A percentile compares a stretch with the other conserved stretches of the same genome.
Conservation (phyloP, 345 rosid genomes). For the Citrus cavaleriei region DNA sequence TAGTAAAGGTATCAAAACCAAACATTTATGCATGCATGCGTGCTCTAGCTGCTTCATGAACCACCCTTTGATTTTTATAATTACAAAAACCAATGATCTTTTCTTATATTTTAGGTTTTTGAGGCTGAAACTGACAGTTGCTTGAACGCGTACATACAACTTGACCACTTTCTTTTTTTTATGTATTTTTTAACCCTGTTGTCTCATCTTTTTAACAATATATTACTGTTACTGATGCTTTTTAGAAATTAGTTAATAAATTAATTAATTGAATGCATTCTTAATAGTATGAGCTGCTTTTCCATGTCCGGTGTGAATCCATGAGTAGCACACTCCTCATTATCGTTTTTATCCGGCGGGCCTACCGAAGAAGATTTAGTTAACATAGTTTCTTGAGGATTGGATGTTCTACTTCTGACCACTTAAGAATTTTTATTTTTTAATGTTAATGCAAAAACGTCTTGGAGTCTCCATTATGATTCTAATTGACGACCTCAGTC, state of each 20-base stretch:
- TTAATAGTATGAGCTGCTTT: neutral
- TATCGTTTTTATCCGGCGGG: neutral
- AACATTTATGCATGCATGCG: neutral
- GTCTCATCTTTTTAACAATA: neutral
- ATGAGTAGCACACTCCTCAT: neutral
- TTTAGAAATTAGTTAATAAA: neutral
- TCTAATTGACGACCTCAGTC: neutral
- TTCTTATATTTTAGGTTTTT: neutral
- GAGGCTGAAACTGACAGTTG: neutral
- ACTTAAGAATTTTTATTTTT: neutral
- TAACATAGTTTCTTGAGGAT: neutral
- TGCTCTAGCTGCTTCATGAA: neutral
- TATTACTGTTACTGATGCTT: too few species aligned
- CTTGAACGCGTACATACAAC: neutral
- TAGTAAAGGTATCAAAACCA: neutral
- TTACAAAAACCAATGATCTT: too few species aligned
- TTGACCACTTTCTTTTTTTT: neutral
- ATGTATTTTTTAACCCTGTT: neutral
- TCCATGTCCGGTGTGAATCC: neutral
- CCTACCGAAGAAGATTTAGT: neutral
- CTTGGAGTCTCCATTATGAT: neutral
- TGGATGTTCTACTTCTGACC: neutral
- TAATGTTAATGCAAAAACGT: neutral
- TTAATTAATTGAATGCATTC: neutral
- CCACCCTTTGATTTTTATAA: neutral